A percentile compares a stretch with the other conserved stretches of the same genome.
These are phyloP conservation scores for Daldinia childiae DNA, from an alignment of 495 filamentous ascomycete species.

Conservation along the genomic window DNA sequence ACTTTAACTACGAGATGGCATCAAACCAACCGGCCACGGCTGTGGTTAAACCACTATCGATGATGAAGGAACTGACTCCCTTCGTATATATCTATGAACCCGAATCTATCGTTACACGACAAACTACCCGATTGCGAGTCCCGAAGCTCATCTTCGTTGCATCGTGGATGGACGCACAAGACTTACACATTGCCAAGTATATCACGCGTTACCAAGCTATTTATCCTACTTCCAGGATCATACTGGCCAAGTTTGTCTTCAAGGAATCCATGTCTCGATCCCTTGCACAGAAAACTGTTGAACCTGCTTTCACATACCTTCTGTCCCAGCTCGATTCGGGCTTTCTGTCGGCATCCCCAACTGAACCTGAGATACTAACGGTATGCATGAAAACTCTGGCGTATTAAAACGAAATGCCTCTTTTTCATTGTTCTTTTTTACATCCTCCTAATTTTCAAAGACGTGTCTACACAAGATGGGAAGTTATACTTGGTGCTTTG, in stretches of 20 bases:
- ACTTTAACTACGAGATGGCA: slow-evolving; percentile 27
- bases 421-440: neutral
- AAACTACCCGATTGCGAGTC: neutral
- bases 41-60: slow-evolving; percentile 38
- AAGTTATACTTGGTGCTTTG: neutral
- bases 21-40: slow-evolving; percentile 19
- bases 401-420: neutral
- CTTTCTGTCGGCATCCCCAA: slow-evolving; percentile 32
- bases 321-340: slow-evolving; percentile 35
- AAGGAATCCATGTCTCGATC: slow-evolving; percentile 40
- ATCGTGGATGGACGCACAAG: slow-evolving; percentile 58
- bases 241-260: slow-evolving; percentile 52
- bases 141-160: slow-evolving; percentile 56
- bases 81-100: slow-evolving; percentile 52
- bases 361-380: slow-evolving; percentile 49
- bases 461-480: neutral
- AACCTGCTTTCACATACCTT: slow-evolving; percentile 40
- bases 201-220: slow-evolving; percentile 51
- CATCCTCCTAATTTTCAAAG: neutral
- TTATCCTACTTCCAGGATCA: slow-evolving; percentile 52
- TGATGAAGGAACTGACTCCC: slow-evolving; percentile 52
- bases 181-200: slow-evolving; percentile 59
- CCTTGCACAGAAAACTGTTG: slow-evolving; percentile 15
- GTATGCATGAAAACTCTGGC: slow-evolving; percentile 11
- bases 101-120: slow-evolving; percentile 3